Conservation (phyloP, 345 rosid genomes). For the Cardamine resedifolia region DNA sequence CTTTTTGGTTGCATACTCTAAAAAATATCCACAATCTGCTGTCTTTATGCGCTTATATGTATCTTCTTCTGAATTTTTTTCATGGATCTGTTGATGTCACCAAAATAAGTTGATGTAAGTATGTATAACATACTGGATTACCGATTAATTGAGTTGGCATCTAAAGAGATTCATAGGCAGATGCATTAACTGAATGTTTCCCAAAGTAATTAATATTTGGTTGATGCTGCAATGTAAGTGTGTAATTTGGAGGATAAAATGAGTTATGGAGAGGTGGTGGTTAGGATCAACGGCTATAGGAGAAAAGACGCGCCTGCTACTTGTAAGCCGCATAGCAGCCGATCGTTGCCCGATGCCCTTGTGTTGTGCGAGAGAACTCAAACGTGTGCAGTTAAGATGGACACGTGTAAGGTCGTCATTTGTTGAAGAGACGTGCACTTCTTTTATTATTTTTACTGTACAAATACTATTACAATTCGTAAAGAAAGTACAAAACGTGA, state of each 20-base stretch:
- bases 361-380: not conserved
- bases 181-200: not conserved
- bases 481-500: constrained; percentile 23
- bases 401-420: constrained; percentile 8
- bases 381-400: not conserved
- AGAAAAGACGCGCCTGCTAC: not conserved
- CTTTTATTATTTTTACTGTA: not conserved
- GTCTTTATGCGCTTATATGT: not conserved
- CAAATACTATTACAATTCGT: not conserved
- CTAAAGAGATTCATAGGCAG: not conserved
- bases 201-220: not conserved
- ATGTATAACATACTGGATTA: not conserved
- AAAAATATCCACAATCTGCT: not conserved
- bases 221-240: not conserved
- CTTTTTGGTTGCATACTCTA: constrained; percentile 17
- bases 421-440: constrained; percentile 27
- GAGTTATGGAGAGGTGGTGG: not conserved
- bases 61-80: not conserved
- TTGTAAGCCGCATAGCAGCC: not conserved
- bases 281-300: not conserved
- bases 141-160: not conserved
- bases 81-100: not conserved
- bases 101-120: not conserved
- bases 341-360: not conserved
- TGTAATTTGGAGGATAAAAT: too few relatives aligned